These are phyloP conservation scores for Cryptosporidium sp. DNA, from an alignment of 169 alveolate species.

Conservation along the genomic window DNA sequence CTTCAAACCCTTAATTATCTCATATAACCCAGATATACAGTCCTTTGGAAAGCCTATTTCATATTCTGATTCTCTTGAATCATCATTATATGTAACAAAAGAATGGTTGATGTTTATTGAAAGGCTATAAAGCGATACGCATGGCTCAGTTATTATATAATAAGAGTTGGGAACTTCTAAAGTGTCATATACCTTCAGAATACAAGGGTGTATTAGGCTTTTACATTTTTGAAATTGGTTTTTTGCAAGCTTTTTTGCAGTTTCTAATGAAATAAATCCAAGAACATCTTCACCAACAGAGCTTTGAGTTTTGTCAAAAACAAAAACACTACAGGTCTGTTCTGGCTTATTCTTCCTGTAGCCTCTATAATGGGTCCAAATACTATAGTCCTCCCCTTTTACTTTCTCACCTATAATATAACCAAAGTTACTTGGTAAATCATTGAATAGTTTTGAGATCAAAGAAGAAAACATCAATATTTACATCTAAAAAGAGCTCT, in stretches of 20 bases:
- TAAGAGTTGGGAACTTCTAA: constrained; percentile 54
- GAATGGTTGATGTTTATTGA: not conserved
- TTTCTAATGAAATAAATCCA: constrained; percentile 30
- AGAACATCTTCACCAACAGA: constrained; percentile 11
- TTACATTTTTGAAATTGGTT: constrained; percentile 63
- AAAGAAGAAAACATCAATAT: constrained; percentile 61
- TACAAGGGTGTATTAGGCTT: constrained; percentile 62
- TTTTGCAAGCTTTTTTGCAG: constrained; percentile 48
- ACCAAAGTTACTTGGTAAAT: constrained; percentile 69
- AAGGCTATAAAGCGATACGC: constrained; percentile 43
- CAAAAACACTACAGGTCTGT: constrained; percentile 56
- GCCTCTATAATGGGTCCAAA: constrained; percentile 73
- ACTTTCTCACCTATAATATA: constrained; percentile 67
- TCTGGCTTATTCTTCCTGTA: constrained; percentile 60
- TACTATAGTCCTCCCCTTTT: constrained; percentile 53
- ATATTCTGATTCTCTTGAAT: constrained; percentile 7
- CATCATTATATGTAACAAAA: constrained; percentile 9
- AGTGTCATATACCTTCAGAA: constrained; percentile 58
- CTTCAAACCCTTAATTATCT: constrained; percentile 34
- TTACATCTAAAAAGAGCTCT: constrained; percentile 2
- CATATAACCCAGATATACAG: constrained; percentile 60
- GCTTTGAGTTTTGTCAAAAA: constrained; percentile 40
- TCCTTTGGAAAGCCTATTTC: constrained; percentile 60
- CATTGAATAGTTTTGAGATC: constrained; percentile 64
- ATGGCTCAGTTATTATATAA: constrained; percentile 67